Conservation (phyloP, 2,329 filamentous ascomycete species). For the Pestalotiopsis sp. region DNA sequence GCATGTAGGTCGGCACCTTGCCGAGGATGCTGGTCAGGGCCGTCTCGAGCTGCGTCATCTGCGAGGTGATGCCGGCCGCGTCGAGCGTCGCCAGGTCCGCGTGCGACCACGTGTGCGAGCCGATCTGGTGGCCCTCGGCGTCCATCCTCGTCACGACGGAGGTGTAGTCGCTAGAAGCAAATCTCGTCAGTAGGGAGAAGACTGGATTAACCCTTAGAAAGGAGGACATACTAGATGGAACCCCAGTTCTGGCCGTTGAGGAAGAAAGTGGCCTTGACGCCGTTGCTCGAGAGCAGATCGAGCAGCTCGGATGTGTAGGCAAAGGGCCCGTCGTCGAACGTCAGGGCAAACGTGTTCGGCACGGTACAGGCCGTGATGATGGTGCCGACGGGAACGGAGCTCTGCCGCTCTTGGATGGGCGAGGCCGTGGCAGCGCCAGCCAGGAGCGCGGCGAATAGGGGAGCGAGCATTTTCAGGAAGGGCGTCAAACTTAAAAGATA, state of each 20-base stretch:
- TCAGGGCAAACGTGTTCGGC: conserved; percentile 23
- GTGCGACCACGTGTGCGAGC: conserved; percentile 55
- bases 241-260: conserved; percentile 45
- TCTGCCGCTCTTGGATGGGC: conserved; percentile 12
- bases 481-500: not conserved
- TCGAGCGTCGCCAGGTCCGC: conserved; percentile 44
- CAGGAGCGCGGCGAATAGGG: conserved; percentile 6
- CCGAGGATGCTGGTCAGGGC: conserved; percentile 50
- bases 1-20: conserved; percentile 49
- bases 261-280: conserved; percentile 27
- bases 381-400: conserved; percentile 12
- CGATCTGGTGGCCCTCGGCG: conserved; percentile 49
- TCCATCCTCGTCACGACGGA: conserved; percentile 33
- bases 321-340: conserved; percentile 30
- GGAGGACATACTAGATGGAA: conserved; percentile 32
- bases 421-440: conserved; percentile 6
- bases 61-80: conserved; percentile 35
- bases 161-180: conserved; percentile 18
- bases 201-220: not conserved
- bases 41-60: conserved; percentile 49
- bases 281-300: conserved; percentile 18
- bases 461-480: conserved; percentile 3
- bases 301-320: conserved; percentile 22
- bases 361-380: conserved; percentile 19
- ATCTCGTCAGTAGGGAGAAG: not conserved